Evolutionary conservation across 176 grass and related monocot species (phyloP).

Genomic region (Raddia distichophylla): DNA sequence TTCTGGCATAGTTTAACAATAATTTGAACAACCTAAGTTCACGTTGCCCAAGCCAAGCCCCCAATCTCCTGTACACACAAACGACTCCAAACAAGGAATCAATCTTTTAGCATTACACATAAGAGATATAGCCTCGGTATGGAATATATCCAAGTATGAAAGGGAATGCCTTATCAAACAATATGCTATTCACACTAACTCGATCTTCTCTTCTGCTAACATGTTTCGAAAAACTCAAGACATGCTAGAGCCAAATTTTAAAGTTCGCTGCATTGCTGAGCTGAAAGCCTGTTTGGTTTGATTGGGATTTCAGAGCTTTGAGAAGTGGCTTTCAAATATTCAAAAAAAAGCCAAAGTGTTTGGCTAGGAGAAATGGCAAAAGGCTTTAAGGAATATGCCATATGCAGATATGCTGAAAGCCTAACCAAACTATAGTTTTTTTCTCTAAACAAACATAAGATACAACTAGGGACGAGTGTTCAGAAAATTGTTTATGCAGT

Average conservation of each 20-base stretch:
- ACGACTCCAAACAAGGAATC: not conserved
- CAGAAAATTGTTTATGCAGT: conserved; percentile 5
- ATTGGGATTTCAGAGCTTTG: no score
- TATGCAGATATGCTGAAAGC: no score
- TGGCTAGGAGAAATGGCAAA: no score
- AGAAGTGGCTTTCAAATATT: no score
- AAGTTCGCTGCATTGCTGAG: not conserved
- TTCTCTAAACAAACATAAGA: conserved; percentile 7
- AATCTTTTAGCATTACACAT: not conserved
- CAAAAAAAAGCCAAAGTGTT: no score
- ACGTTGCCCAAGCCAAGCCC: conserved; percentile 62
- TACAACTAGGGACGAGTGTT: not conserved
- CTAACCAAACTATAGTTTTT: not conserved
- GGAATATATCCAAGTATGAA: conserved; percentile 14
- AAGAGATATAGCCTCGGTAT: not conserved
- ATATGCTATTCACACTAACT: not conserved
- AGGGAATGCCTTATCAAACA: not conserved
- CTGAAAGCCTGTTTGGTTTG: no score
- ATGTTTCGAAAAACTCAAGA: conserved; percentile 16
- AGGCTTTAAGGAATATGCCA: no score
- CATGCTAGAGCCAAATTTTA: not conserved
- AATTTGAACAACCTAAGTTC: conserved; percentile 87
- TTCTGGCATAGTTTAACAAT: conserved; percentile 73
- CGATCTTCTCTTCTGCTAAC: conserved; percentile 5
- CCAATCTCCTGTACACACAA: conserved; percentile 66